Base-by-base conservation (phyloP, 768 basidiomycete species). In the Tephrocybe sp. region DNA sequence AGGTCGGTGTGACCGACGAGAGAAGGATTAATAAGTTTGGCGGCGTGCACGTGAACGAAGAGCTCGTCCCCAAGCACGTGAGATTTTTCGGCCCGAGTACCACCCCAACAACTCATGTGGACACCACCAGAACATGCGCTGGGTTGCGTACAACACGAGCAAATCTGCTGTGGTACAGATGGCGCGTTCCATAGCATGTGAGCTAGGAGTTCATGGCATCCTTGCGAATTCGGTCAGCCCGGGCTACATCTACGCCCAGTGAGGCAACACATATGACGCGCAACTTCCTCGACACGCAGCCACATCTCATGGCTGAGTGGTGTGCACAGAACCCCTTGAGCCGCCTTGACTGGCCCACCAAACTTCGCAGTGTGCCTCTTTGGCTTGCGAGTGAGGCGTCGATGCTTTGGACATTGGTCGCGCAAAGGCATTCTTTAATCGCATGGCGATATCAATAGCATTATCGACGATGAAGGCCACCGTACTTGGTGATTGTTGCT, bases 101-200 rank as follows among this genome's bases (percentile, higher is more conserved):
- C n/a, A n/a, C n/a, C n/a, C n/a, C n/a, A n/a, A n/a, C n/a, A n/a
- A n/a, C n/a, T n/a, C n/a, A n/a, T n/a, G 3, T 26, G 26, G 26
- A 26, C 2, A 33, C 10, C 13, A 16, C 13, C 20, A 85, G 84
- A 76, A 76, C 55, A 83, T 85, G 54, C 74, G 79, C 14, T 88
- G 83, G 84, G 75, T 82, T 33, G 81, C 84, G 2, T 89, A 89
- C 67, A 88, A 87, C 63, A 78, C 80, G 17, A 82, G 80, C 66
- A 90, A 89, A 68, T 74, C 83, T 1, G 88, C 84, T n/a, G 83
- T 90, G n/a, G 55, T 88, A 31, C 88, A 90, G 68, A 86, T 88
- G 83, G 79, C 72, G 3, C 81, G 88, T 33, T 85, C 83, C 57
- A 78, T 90, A 79, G 87, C 86, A 2, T 86, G 84, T 62, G 88